Percentiles rank a stretch among this genome's conserved stretches.
Evolutionary conservation across 768 basidiomycete species (phyloP).

Genomic region (Russula emetica): DNA sequence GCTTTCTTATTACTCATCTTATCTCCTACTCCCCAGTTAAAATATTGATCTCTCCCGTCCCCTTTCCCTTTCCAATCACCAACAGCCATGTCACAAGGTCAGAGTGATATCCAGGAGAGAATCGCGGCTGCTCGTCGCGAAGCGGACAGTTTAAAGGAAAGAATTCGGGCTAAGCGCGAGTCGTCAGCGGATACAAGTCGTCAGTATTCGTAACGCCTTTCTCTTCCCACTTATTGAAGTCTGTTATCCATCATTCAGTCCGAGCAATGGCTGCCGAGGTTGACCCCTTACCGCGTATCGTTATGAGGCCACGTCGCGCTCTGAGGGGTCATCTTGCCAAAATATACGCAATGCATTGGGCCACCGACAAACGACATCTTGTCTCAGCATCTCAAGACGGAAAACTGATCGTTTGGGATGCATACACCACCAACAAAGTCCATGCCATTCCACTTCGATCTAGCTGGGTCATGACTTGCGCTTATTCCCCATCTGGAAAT

Average conservation of each 20-base stretch:
- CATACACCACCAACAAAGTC: slow-evolving; percentile 99
- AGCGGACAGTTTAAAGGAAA: slow-evolving; percentile 96
- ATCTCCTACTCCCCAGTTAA: slow-evolving; percentile 3
- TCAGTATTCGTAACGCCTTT: slow-evolving; percentile 41
- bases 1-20: slow-evolving; percentile 8
- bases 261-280: slow-evolving; percentile 98
- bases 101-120: slow-evolving; percentile 82
- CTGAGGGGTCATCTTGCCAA: slow-evolving; percentile 97
- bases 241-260: slow-evolving; percentile 47
- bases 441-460: slow-evolving; percentile 97
- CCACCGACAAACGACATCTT: slow-evolving; percentile 92
- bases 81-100: slow-evolving; percentile 67
- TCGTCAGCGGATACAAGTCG: slow-evolving; percentile 96
- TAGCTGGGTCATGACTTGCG: slow-evolving; percentile 99
- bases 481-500: slow-evolving; percentile 94
- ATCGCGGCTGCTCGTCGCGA: slow-evolving; percentile 97
- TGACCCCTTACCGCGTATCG: slow-evolving; percentile 90
- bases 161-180: slow-evolving; percentile 94
- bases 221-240: slow-evolving; percentile 20
- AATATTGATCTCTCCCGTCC: slow-evolving; percentile 2
- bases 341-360: slow-evolving; percentile 99
- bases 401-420: slow-evolving; percentile 99
- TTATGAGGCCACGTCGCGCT: slow-evolving; percentile 93
- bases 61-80: slow-evolving; percentile 3
- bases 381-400: slow-evolving; percentile 99